These are phyloP conservation scores for Leccinum subgranulosum DNA, from an alignment of 768 basidiomycete species.

Conservation along the genomic window DNA sequence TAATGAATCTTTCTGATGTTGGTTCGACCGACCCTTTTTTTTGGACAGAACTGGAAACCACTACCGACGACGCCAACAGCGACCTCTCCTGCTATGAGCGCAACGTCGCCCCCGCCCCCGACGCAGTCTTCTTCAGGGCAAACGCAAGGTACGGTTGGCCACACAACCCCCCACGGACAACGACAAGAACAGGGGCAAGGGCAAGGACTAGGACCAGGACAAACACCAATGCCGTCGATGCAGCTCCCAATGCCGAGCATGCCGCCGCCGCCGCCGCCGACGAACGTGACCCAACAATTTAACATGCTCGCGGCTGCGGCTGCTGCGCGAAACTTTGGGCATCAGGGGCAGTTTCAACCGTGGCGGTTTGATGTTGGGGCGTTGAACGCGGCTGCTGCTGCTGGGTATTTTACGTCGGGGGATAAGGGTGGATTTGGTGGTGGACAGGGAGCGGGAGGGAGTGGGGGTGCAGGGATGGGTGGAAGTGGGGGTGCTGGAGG, in stretches of 20 bases:
- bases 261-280: slow-evolving; percentile 2
- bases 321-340: slow-evolving; percentile 23
- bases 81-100: slow-evolving; percentile 1
- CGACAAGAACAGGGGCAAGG: neutral
- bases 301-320: slow-evolving; percentile 26
- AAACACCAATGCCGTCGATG: neutral
- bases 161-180: neutral
- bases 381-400: slow-evolving; percentile 13
- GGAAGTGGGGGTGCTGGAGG: slow-evolving; percentile 2
- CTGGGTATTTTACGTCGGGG: slow-evolving; percentile 15
- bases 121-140: neutral
- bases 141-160: neutral
- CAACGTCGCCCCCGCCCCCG: neutral
- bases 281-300: slow-evolving; percentile 20
- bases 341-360: slow-evolving; percentile 21
- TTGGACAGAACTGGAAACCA: slow-evolving; percentile 55
- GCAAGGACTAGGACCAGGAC: neutral
- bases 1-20: neutral
- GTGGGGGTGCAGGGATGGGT: neutral
- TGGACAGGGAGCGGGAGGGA: neutral
- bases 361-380: slow-evolving; percentile 15
- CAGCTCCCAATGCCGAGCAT: neutral
- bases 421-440: slow-evolving; percentile 17
- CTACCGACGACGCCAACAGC: slow-evolving; percentile 27
- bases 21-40: neutral